phyloP scores from a whole-genome alignment of 2,329 filamentous ascomycete species.

The Paraconiothyrium brasiliense region DNA sequence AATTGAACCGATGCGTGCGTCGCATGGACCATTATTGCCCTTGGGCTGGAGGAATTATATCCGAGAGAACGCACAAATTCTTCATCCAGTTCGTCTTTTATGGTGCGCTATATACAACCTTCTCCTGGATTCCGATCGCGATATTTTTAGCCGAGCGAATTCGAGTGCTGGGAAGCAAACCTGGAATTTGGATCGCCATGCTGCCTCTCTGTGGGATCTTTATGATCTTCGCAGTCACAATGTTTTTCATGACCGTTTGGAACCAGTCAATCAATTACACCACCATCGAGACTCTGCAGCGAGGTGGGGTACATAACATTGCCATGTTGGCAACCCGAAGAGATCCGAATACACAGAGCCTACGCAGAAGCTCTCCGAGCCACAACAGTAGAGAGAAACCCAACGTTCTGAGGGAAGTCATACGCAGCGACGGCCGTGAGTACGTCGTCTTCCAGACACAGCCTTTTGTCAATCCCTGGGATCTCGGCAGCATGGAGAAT shows the following conservation, averaged over 20 bases:
- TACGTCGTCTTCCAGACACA: conserved; percentile 83
- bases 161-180: conserved; percentile 32
- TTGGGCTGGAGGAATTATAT: conserved; percentile 92
- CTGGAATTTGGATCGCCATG: conserved; percentile 65
- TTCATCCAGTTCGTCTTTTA: conserved; percentile 89
- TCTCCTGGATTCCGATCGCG: conserved; percentile 70
- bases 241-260: conserved; percentile 77
- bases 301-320: conserved; percentile 71
- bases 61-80: conserved; percentile 87
- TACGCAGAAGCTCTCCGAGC: conserved; percentile 26
- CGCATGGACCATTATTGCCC: conserved; percentile 98
- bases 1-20: conserved; percentile 80
- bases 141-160: conserved; percentile 68
- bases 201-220: conserved; percentile 77
- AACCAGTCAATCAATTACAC: conserved; percentile 79
- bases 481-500: conserved; percentile 75
- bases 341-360: conserved; percentile 60
- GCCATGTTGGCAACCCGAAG: conserved; percentile 66
- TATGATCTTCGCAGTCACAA: conserved; percentile 79
- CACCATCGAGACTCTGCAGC: conserved; percentile 79
- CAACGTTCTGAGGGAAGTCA: conserved; percentile 30
- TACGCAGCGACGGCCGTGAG: conserved; percentile 58
- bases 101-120: conserved; percentile 71
- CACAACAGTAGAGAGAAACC: conserved; percentile 19
- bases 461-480: conserved; percentile 84